Evolutionary conservation across 1,284 basidiomycete species (phyloP).

Genomic region (Tilletia caries): DNA sequence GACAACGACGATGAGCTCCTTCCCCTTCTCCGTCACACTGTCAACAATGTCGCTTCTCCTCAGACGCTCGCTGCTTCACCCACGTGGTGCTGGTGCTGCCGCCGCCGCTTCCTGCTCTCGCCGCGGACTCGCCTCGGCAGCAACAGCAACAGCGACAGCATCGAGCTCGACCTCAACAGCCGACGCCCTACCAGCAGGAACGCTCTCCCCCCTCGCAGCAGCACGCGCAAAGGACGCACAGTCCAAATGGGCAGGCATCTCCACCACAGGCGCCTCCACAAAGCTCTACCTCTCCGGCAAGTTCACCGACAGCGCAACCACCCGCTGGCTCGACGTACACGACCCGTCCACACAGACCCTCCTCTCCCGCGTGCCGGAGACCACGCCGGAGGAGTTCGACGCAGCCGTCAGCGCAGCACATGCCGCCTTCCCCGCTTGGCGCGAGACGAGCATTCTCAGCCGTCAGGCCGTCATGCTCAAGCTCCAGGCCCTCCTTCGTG

Average conservation of each 20-base stretch:
- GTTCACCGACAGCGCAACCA: constrained; percentile 75
- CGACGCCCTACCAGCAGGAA: constrained; percentile 15
- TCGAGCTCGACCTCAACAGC: not conserved
- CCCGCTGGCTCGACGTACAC: constrained; percentile 75
- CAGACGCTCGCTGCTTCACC: not conserved
- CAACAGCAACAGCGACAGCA: not conserved
- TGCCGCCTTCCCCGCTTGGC: constrained; percentile 87
- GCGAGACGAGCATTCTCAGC: constrained; percentile 74
- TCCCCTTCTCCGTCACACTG: not conserved
- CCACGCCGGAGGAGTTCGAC: constrained; percentile 75
- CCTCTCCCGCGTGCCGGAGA: constrained; percentile 83
- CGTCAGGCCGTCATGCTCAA: constrained; percentile 82
- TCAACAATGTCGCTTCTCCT: not conserved
- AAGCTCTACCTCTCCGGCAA: constrained; percentile 72
- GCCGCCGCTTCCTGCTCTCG: not conserved
- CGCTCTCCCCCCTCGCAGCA: constrained; percentile 33
- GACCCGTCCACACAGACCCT: constrained; percentile 88
- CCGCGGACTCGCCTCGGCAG: not conserved
- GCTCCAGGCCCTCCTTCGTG: constrained; percentile 55
- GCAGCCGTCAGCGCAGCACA: constrained; percentile 80
- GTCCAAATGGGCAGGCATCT: constrained; percentile 74
- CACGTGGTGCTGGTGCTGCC: not conserved
- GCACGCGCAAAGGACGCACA: constrained; percentile 40
- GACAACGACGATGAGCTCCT: not conserved
- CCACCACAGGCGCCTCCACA: constrained; percentile 70